These are phyloP conservation scores for Phytophthora cactorum DNA, from an alignment of 352 stramenopile species.

Conservation along the genomic window DNA sequence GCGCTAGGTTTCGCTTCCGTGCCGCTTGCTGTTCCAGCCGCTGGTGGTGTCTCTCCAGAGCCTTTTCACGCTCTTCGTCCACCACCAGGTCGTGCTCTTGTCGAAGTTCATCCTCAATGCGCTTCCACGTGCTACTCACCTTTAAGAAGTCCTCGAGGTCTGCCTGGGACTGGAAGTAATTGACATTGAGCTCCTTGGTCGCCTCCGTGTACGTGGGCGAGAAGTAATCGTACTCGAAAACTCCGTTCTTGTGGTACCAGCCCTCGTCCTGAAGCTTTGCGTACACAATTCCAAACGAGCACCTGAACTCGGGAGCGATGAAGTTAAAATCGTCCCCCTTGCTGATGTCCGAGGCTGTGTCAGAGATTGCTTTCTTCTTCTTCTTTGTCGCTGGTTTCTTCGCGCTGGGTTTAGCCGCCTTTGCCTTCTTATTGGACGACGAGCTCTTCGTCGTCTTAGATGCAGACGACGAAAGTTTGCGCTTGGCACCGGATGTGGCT, in stretches of 20 bases:
- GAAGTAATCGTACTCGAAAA: slow-evolving; percentile 88
- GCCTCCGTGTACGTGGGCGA: slow-evolving; percentile 64
- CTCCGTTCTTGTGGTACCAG: slow-evolving; percentile 61
- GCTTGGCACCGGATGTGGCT: slow-evolving; percentile 29
- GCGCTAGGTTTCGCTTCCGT: slow-evolving; percentile 30
- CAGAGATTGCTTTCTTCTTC: slow-evolving; percentile 22
- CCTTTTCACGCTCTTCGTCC: slow-evolving; percentile 57
- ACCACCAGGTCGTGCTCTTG: slow-evolving; percentile 60
- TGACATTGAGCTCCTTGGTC: slow-evolving; percentile 56
- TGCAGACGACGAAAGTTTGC: slow-evolving; percentile 33
- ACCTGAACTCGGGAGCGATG: slow-evolving; percentile 63
- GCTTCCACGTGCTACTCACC: slow-evolving; percentile 57
- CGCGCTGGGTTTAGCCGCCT: slow-evolving; percentile 31
- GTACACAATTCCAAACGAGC: slow-evolving; percentile 75
- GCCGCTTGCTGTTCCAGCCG: slow-evolving; percentile 41
- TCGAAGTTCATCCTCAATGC: slow-evolving; percentile 61
- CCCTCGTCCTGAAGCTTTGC: slow-evolving; percentile 60
- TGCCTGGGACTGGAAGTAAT: slow-evolving; percentile 72
- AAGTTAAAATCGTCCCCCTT: slow-evolving; percentile 52
- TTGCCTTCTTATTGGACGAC: slow-evolving; percentile 36
- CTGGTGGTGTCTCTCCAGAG: slow-evolving; percentile 46
- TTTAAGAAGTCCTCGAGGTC: slow-evolving; percentile 70
- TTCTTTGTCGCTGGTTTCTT: slow-evolving; percentile 40
- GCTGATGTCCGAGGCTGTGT: slow-evolving; percentile 14
- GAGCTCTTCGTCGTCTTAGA: slow-evolving; percentile 26